Evolutionary conservation across 148 eudicot species (phyloP).

Genomic region (Limonium bicolor): DNA sequence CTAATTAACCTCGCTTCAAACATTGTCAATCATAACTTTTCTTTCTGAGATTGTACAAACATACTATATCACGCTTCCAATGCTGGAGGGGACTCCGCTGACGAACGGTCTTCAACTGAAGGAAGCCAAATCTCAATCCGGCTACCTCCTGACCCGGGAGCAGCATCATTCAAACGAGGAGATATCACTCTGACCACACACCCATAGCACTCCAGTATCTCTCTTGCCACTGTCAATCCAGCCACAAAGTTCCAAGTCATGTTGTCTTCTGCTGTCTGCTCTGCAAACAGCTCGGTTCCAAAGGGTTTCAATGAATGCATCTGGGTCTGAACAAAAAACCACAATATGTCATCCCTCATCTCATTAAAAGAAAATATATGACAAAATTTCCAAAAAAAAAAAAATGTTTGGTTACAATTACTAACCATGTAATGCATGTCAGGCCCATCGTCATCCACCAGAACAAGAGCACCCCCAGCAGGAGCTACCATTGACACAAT

Average conservation of each 20-base stretch:
- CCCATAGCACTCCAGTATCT: constrained; percentile 88
- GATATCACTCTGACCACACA: constrained; percentile 84
- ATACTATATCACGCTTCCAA: constrained; percentile 16
- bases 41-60: no score
- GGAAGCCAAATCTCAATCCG: constrained; percentile 92
- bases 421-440: constrained; percentile 98
- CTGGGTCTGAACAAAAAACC: constrained; percentile 49
- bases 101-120: constrained; percentile 21
- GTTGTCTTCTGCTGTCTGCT: constrained; percentile 70
- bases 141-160: constrained; percentile 68
- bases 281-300: constrained; percentile 52
- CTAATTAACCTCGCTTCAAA: no score
- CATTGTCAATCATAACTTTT: no score
- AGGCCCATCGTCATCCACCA: constrained; percentile 92
- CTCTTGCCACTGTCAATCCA: constrained; percentile 80
- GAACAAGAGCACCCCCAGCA: constrained; percentile 83
- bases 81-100: constrained; percentile 9
- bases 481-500: constrained; percentile 73
- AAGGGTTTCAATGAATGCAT: constrained; percentile 90
- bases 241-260: constrained; percentile 98
- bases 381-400: neutral
- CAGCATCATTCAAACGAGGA: constrained; percentile 48
- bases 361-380: neutral
- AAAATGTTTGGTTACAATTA: neutral
- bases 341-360: neutral